A percentile compares a stretch with the other conserved stretches of the same genome.
Evolutionary conservation across 257 asterid genomes (phyloP).

Genomic region (Petrea volubilis): DNA sequence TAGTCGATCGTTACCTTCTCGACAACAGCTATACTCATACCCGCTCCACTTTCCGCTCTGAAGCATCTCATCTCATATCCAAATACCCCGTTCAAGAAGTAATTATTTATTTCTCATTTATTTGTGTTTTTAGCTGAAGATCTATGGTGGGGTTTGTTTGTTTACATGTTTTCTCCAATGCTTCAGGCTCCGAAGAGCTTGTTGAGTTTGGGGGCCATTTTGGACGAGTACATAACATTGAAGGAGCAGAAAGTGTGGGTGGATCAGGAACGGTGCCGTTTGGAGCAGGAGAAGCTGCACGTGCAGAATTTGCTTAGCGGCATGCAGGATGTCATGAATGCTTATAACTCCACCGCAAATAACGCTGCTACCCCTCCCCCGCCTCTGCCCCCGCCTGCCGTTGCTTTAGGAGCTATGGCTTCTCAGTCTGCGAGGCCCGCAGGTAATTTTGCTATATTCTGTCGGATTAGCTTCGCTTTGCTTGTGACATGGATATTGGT

Average conservation of each 20-base stretch:
- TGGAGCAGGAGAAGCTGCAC: conserved; percentile 75
- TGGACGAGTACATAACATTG: conserved; percentile 81
- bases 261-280: conserved; percentile 70
- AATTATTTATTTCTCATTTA: not conserved
- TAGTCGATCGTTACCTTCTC: conserved; percentile 87
- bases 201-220: conserved; percentile 74
- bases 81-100: conserved; percentile 81
- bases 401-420: conserved; percentile 27
- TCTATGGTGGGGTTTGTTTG: not conserved
- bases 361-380: conserved; percentile 37
- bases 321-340: conserved; percentile 78
- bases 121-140: not conserved
- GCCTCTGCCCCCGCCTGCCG: conserved; percentile 35
- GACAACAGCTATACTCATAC: conserved; percentile 60
- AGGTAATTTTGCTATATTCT: conserved; percentile 33
- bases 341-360: conserved; percentile 44
- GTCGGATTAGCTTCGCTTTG: not conserved
- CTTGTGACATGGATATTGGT: not conserved
- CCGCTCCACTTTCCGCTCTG: conserved; percentile 72
- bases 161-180: not conserved
- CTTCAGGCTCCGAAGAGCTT: conserved; percentile 80
- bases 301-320: conserved; percentile 73
- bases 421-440: conserved; percentile 36
- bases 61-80: conserved; percentile 76
- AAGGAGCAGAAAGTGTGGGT: conserved; percentile 78